Base-by-base conservation (phyloP, 2,329 filamentous ascomycete genomes). In the Alternaria sp. region DNA sequence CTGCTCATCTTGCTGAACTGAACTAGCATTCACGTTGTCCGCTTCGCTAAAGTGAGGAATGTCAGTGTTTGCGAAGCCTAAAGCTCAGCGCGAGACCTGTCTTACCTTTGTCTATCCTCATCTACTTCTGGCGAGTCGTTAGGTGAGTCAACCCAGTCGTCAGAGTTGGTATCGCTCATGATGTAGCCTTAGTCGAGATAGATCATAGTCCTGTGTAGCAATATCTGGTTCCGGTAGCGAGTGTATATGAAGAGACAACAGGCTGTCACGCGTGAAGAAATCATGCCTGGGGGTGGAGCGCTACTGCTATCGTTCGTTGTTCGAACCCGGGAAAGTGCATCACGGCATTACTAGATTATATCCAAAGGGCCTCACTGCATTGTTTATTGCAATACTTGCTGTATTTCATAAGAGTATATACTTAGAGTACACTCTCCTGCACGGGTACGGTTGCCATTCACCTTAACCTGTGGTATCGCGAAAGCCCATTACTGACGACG, bases 61-160 rank as follows among this genome's bases (percentile, higher is more conserved):
- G 11, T 41, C 39, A 41, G 18, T 41, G 11, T 14, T 20, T 20
- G 4, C 0, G 39, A 22, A 7, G 39, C 18, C 11, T 41, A 5
- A 20, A 41, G 2, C 9, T 20, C 39, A 41, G 18, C 18, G 3
- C 4, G 18, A 22, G 39, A 14, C 36, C 18, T 32, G 7, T 26
- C 22, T 38, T 1, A 54, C 41, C 22, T 28, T 8, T 22, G 18
- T 22, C 12, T 34, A 28, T 2, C 3, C 42, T 30, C 42, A 14
- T n/a, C 3, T 7, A n/a, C 42, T 34, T 30, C 22, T 26, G n/a
- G 24, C 6, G 46, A 57, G 12, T 8, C 18, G 5, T 20, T 26
- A 20, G 57, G 46, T 22, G 32, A 24, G 3, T 55, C 48, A 9
- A 51, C 57, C 57, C 53, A 60, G 18, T 54, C 52, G 22, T 56